A percentile compares a stretch with the other conserved stretches of the same genome.
Conservation (phyloP, 257 asterid species). For the Solanum sejunctum region DNA sequence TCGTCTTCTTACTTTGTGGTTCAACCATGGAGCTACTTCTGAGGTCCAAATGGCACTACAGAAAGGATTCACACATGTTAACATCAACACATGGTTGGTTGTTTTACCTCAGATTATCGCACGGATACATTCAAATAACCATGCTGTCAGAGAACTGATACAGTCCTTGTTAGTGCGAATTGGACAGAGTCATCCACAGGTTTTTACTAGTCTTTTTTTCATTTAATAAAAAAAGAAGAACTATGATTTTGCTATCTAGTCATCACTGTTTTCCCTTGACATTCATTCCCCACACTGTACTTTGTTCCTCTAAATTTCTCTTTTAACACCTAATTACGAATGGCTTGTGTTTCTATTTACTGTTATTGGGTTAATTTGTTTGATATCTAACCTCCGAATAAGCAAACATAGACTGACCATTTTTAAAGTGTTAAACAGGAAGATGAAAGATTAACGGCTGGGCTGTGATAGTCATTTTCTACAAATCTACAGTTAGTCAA, state of each 20-base stretch:
- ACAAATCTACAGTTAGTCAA: not conserved
- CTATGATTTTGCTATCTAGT: not conserved
- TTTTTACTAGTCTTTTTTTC: constrained; percentile 5
- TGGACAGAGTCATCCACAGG: constrained; percentile 99
- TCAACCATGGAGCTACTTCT: constrained; percentile 96
- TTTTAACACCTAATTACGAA: not conserved
- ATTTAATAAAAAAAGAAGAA: not conserved
- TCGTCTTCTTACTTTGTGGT: constrained; percentile 98
- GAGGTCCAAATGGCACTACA: constrained; percentile 96
- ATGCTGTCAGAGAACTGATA: constrained; percentile 89
- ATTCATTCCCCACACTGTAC: not conserved
- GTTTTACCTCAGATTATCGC: constrained; percentile 99
- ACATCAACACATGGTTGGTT: constrained; percentile 97
- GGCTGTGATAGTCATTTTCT: not conserved
- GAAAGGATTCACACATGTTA: constrained; percentile 88
- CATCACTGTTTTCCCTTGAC: not conserved
- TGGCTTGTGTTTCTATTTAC: not conserved
- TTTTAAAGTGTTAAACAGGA: not conserved
- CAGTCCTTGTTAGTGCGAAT: constrained; percentile 88
- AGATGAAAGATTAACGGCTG: not conserved
- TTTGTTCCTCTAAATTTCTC: not conserved
- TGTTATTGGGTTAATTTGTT: not conserved
- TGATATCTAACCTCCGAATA: not conserved
- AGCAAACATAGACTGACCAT: not conserved
- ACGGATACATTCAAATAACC: constrained; percentile 94